Percentiles rank a stretch among this genome's conserved stretches.
Conservation (phyloP, 23 red algal genomes). For the Chondrus crispus region DNA sequence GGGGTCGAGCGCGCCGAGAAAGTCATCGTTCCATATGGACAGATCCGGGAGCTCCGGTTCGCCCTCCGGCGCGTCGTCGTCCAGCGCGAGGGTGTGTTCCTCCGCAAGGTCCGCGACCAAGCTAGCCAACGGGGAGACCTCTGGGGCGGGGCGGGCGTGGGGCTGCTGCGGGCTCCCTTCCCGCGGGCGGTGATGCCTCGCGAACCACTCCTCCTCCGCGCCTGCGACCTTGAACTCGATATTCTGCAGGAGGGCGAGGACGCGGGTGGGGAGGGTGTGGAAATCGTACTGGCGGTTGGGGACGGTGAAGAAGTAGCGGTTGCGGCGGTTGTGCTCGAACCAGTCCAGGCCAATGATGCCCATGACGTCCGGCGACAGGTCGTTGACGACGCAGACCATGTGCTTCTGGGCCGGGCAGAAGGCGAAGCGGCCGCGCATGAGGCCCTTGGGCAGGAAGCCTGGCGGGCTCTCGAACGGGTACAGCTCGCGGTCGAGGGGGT, state of each 20-base stretch:
- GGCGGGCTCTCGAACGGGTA: not conserved
- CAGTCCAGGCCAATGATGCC: constrained; percentile 39
- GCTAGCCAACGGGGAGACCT: too few relatives aligned
- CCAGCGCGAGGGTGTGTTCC: too few relatives aligned
- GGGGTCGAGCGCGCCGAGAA: too few relatives aligned
- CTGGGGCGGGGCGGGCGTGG: too few relatives aligned
- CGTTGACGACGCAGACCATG: constrained; percentile 29
- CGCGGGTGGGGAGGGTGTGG: constrained; percentile 19
- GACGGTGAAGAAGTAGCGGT: constrained; percentile 36
- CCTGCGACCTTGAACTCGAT: not conserved
- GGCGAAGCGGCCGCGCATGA: constrained; percentile 38
- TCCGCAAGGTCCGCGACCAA: too few relatives aligned
- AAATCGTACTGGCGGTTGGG: constrained; percentile 24
- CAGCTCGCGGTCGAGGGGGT: not conserved
- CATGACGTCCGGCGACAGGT: not conserved
- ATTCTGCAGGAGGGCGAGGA: constrained; percentile 35
- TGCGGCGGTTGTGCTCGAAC: not conserved
- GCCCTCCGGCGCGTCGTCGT: too few relatives aligned
- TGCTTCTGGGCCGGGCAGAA: constrained; percentile 8
- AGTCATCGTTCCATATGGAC: too few relatives aligned
- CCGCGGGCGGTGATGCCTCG: too few relatives aligned
- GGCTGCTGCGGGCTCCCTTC: too few relatives aligned
- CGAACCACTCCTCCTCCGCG: too few relatives aligned
- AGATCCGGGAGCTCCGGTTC: too few relatives aligned
- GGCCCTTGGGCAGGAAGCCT: not conserved